A percentile compares a stretch with the other conserved stretches of the same genome.
phyloP scores from a whole-genome alignment of 2,329 filamentous ascomycete genomes.

The Parastagonospora nodorum region DNA sequence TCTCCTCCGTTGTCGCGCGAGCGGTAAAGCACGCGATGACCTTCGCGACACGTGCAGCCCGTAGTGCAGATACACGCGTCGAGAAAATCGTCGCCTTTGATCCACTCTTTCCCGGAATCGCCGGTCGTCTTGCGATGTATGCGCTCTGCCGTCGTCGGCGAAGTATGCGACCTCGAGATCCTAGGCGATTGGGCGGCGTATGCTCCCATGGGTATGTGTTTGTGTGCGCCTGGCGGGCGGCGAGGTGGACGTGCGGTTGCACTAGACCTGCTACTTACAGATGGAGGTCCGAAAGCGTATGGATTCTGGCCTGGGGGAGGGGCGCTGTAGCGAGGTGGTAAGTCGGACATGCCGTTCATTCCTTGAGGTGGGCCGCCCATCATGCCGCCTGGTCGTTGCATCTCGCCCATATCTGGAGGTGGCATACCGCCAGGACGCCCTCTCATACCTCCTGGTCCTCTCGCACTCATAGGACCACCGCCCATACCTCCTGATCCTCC shows the following conservation, averaged over 20 bases:
- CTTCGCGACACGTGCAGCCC: conserved; percentile 33
- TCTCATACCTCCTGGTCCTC: not conserved
- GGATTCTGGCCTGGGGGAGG: not conserved
- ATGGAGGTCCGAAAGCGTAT: conserved; percentile 4
- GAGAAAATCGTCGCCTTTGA: conserved; percentile 28
- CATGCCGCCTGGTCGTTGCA: not conserved
- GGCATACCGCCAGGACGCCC: too few relatives aligned
- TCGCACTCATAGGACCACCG: not conserved
- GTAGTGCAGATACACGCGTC: conserved; percentile 39
- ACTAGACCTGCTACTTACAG: conserved; percentile 1
- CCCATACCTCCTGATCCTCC: too few relatives aligned
- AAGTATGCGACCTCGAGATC: conserved; percentile 1
- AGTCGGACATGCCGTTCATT: not conserved
- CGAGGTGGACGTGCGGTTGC: not conserved
- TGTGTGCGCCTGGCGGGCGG: conserved; percentile 7
- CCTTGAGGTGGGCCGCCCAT: not conserved
- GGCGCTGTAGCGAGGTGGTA: not conserved
- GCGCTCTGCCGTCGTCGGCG: conserved; percentile 6
- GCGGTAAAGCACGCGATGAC: conserved; percentile 33
- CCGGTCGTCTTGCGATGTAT: not conserved
- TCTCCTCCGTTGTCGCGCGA: conserved; percentile 2
- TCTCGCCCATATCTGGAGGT: not conserved
- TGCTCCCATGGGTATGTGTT: conserved; percentile 19
- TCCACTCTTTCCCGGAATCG: conserved; percentile 26
- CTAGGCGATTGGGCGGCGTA: conserved; percentile 5